Evolutionary conservation across 192 early-diverging fungal species (phyloP).

Genomic region (Phlyctochytrium planicorne): DNA sequence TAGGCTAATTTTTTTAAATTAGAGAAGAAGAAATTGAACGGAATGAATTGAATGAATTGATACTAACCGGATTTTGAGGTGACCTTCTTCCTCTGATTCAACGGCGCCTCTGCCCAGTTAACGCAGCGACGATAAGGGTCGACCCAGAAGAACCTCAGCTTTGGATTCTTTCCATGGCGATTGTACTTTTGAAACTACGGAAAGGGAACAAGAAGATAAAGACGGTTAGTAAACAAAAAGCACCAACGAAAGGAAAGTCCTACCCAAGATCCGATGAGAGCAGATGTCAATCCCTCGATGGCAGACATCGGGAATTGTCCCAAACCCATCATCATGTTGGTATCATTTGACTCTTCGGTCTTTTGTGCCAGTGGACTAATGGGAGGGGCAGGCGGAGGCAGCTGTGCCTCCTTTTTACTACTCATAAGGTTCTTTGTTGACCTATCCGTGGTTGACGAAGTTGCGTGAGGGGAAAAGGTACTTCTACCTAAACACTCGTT

Average conservation of each 20-base stretch:
- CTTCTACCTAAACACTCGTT: too few species aligned
- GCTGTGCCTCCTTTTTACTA: too few species aligned
- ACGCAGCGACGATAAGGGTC: conserved; percentile 39
- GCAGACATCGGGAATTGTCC: not conserved
- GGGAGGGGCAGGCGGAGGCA: too few species aligned
- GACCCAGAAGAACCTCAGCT: conserved; percentile 47
- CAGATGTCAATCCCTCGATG: conserved; percentile 32
- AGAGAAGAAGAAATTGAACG: not conserved
- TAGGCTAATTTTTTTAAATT: conserved; percentile 5
- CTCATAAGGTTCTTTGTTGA: too few species aligned
- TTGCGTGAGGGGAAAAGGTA: too few species aligned
- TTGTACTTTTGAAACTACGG: conserved; percentile 48
- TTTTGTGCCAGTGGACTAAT: not conserved
- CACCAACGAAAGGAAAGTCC: not conserved
- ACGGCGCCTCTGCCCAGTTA: conserved; percentile 36
- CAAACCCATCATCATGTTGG: not conserved
- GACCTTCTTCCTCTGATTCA: conserved; percentile 36
- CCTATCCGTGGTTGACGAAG: too few species aligned
- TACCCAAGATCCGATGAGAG: conserved; percentile 42
- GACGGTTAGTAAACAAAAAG: not conserved
- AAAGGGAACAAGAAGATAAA: not conserved
- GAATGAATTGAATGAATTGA: not conserved
- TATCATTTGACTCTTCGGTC: too few species aligned
- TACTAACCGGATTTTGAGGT: conserved; percentile 38
- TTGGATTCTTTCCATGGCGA: conserved; percentile 35